These are phyloP conservation scores for Leccinum rimulosum DNA, from an alignment of 768 basidiomycete species.

Conservation along the genomic window DNA sequence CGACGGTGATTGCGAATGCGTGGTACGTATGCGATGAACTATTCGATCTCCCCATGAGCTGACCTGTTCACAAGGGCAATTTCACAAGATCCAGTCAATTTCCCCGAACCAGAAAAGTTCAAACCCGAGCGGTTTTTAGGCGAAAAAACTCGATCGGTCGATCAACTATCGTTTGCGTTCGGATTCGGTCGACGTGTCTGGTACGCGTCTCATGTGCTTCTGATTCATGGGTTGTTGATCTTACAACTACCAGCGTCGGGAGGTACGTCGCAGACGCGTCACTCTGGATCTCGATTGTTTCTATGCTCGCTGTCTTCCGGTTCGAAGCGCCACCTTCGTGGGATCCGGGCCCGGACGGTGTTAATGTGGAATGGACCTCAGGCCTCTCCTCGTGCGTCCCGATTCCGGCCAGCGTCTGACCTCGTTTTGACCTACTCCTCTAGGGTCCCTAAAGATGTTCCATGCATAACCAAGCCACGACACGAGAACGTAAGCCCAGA, in stretches of 20 bases:
- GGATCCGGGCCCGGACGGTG: constrained; percentile 19
- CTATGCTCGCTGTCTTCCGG: constrained; percentile 19
- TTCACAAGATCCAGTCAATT: constrained; percentile 35
- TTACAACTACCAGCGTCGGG: constrained; percentile 36
- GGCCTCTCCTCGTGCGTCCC: too few species aligned
- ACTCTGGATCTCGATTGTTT: constrained; percentile 29
- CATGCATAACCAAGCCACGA: too few species aligned
- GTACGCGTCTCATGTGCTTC: background rate
- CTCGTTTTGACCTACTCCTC: too few species aligned
- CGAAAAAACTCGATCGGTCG: background rate
- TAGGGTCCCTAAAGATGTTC: too few species aligned
- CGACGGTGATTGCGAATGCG: constrained; percentile 19
- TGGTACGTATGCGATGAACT: constrained; percentile 9
- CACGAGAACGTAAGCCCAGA: constrained; percentile 12
- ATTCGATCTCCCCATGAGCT: background rate
- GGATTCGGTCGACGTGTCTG: constrained; percentile 44
- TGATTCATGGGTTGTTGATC: background rate
- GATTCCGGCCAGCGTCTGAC: too few species aligned
- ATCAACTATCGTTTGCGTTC: constrained; percentile 22
- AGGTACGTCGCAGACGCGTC: constrained; percentile 39
- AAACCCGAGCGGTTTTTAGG: constrained; percentile 37
- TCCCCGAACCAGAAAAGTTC: constrained; percentile 37
- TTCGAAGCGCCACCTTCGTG: constrained; percentile 11
- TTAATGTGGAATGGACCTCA: constrained; percentile 20
- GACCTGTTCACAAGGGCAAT: constrained; percentile 27